phyloP scores from a whole-genome alignment of 208 protist species.

The Acanthamoeba culbertsoni region DNA sequence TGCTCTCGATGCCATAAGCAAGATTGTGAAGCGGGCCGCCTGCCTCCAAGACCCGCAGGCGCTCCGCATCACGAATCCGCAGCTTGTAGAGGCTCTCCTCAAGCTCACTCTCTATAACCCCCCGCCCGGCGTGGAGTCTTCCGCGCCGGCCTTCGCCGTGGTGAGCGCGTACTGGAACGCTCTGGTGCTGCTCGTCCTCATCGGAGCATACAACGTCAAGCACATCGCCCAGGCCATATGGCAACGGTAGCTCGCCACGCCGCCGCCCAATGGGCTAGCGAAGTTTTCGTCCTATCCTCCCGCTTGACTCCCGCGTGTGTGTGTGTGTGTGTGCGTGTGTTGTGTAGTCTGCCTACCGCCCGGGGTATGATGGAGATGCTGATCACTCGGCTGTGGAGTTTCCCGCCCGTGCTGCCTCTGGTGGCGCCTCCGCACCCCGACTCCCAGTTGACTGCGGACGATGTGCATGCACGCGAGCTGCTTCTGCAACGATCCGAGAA shows the following conservation, averaged over 20 bases:
- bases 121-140: not conserved
- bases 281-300: not conserved
- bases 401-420: conserved; percentile 26
- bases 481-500: not conserved
- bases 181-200: conserved; percentile 1
- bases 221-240: conserved; percentile 15
- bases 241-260: not conserved
- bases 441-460: not conserved
- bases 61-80: conserved; percentile 1
- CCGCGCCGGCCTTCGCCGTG: not conserved
- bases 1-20: not conserved
- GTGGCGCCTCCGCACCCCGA: not conserved
- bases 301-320: not conserved
- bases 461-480: not conserved
- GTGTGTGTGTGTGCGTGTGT: not conserved
- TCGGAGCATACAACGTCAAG: conserved; percentile 6
- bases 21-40: conserved; percentile 31
- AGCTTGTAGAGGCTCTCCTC: conserved; percentile 35
- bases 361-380: conserved; percentile 48
- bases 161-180: conserved; percentile 9
- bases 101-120: conserved; percentile 54
- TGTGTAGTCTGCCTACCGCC: conserved; percentile 14
- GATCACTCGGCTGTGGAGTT: conserved; percentile 14
- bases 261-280: too few species aligned
- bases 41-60: not conserved